These are phyloP conservation scores for Acacia acuminata DNA, from an alignment of 306 rosid species.

Conservation along the genomic window DNA sequence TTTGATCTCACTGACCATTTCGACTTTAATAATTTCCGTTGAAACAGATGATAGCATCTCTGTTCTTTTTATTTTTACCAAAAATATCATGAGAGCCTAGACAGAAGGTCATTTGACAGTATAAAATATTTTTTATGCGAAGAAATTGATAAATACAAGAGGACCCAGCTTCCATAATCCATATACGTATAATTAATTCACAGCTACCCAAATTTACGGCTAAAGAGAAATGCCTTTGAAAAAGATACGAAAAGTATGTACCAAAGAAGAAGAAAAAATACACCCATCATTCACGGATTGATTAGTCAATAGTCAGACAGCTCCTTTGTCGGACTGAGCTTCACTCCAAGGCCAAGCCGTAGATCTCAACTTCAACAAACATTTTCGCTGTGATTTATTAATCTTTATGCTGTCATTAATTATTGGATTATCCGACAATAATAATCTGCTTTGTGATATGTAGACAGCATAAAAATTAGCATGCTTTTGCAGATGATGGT, in stretches of 20 bases:
- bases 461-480: not conserved
- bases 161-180: not conserved
- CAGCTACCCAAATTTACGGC: not conserved
- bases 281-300: too few relatives aligned
- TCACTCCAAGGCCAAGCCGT: not conserved
- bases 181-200: not conserved
- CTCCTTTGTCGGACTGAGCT: not conserved
- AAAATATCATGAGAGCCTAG: not conserved
- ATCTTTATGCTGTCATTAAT: not conserved
- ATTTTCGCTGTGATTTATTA: not conserved
- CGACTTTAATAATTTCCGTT: too few relatives aligned
- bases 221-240: slow-evolving; percentile 14
- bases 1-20: too few relatives aligned
- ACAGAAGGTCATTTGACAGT: slow-evolving; percentile 30
- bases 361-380: not conserved
- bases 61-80: not conserved
- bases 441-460: not conserved
- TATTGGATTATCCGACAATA: not conserved
- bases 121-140: not conserved
- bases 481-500: not conserved
- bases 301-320: not conserved
- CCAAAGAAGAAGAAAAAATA: too few relatives aligned
- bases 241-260: not conserved
- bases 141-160: not conserved
- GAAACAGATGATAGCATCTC: not conserved